These are phyloP conservation scores for Acacia confusa DNA, from an alignment of 306 rosid genomes.

Conservation along the genomic window DNA sequence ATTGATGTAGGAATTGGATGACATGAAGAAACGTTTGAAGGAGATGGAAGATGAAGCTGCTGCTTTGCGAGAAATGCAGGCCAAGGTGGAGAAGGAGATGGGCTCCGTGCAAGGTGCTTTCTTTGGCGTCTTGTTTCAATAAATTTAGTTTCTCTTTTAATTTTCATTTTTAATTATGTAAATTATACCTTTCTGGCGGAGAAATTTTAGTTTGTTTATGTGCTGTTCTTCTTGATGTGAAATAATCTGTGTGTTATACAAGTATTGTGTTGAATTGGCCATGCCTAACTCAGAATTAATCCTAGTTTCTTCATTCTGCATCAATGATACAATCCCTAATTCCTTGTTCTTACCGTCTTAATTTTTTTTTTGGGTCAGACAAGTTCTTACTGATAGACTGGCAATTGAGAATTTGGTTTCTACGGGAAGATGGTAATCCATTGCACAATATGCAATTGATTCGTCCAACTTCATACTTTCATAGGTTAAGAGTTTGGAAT, in stretches of 20 bases:
- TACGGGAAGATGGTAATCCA: constrained; percentile 20
- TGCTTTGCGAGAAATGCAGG: constrained; percentile 78
- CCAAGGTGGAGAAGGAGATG: constrained; percentile 68
- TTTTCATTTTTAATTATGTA: neutral
- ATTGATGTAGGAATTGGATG: constrained; percentile 52
- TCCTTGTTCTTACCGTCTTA: neutral
- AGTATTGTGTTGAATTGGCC: neutral
- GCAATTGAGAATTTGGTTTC: neutral
- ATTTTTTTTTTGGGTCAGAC: neutral
- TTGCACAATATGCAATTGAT: neutral
- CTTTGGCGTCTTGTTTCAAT: neutral
- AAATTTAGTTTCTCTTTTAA: neutral
- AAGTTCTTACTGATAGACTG: neutral
- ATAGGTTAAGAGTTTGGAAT: constrained; percentile 10
- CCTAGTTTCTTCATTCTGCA: neutral
- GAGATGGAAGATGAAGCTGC: constrained; percentile 77
- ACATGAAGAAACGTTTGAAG: constrained; percentile 71
- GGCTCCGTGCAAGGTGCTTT: constrained; percentile 55
- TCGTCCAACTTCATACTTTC: neutral
- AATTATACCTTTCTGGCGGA: neutral
- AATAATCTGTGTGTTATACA: constrained; percentile 1
- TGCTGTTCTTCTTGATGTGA: constrained; percentile 1
- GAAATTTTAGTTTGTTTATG: neutral
- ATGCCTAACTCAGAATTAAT: neutral
- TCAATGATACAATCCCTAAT: constrained; percentile 8